Base-by-base conservation (phyloP, 306 rosid species). In the Gynostemma pentaphyllum region DNA sequence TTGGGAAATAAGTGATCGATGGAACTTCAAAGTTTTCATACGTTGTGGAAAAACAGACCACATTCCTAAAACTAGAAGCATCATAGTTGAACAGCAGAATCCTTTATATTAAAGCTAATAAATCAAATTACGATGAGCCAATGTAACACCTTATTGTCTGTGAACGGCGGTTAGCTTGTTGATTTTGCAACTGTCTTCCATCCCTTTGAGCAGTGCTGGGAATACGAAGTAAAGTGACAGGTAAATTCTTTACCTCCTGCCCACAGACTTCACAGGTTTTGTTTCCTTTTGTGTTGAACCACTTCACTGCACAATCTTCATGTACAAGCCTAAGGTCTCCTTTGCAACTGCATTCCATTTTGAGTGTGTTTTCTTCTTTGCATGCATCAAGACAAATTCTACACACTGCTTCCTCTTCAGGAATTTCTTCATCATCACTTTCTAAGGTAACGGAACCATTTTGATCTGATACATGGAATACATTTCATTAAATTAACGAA, bases 281-380 rank as follows among this genome's bases (percentile, higher is more conserved):
- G 83, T 78, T 88, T 70, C 98, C 96, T 76, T 75, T 92, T 36
- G 75, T 72, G 79, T 73, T 88, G 75, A 92, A 88, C 96, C 98
- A 92, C 81, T 81, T 83, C 47, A 88, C 76, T 48, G 82, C 79
- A 76, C 98, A 92, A 69, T 84, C 85, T 79, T 82, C 91, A 72
- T 92, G 98, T 48, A 84, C 83, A 74, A 92, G 85, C 68, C 79
- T 84, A 67, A 92, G 88, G 72, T 75, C 96, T 68, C 98, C 98
- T 76, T 92, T 92, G 83, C 98, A 92, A 71, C 87, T 74, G 78
- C 98, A 92, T 79, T 92, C 98, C 96, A 92, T 84, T 86, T 88
- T 92, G 29, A 92, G 84, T 5, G 98, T 92, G 73, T 88, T 92
- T 67, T 83, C 76, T 81, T 86, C 96, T 45, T 86, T 90, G 34